phyloP scores from a whole-genome alignment of 371 early-diverging fungal species.

The Mucor circinelloides region DNA sequence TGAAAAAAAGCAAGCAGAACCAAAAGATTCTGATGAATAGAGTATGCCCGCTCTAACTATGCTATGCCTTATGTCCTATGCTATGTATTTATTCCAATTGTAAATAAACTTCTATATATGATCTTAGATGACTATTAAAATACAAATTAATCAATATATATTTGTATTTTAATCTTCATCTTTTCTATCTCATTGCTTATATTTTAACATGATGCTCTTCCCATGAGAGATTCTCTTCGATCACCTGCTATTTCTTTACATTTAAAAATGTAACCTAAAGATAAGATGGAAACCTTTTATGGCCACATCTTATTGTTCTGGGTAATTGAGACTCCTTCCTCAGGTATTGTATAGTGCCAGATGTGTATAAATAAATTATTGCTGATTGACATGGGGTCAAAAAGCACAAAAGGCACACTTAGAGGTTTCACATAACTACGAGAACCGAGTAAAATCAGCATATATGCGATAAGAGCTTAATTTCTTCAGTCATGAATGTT shows the following conservation, averaged over 20 bases:
- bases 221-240: neutral
- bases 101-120: constrained; percentile 3
- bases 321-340: neutral
- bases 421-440: no score
- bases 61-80: neutral
- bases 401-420: no score
- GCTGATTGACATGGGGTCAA: neutral
- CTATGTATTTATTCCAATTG: neutral
- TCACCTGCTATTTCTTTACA: neutral
- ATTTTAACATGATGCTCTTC: neutral
- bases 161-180: constrained; percentile 9
- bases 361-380: neutral
- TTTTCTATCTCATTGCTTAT: neutral
- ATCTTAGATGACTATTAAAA: constrained; percentile 11
- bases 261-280: neutral
- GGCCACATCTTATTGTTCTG: neutral
- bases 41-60: neutral
- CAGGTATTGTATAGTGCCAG: neutral
- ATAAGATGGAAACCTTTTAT: neutral
- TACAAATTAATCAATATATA: neutral
- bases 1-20: constrained; percentile 54
- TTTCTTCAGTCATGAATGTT: no score
- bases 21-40: neutral
- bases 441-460: no score
- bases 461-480: no score